Percentiles rank a stretch among this genome's conserved stretches.
Evolutionary conservation across 345 rosid genomes (phyloP).

Genomic region (Salix purpurea): DNA sequence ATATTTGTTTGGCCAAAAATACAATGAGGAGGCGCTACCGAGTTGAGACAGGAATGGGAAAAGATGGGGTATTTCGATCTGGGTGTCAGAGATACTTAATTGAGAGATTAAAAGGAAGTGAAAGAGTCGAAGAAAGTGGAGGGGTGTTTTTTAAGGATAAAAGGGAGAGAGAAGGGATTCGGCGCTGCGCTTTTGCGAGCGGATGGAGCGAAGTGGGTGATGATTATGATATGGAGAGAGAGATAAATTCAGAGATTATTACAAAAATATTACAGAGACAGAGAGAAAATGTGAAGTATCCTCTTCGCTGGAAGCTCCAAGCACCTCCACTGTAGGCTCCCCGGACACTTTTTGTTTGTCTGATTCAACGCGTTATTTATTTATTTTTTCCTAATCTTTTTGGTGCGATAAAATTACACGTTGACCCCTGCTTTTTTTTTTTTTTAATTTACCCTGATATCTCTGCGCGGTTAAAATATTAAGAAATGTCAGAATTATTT

Average conservation of each 20-base stretch:
- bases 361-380: conserved; percentile 8
- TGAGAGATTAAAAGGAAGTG: not conserved
- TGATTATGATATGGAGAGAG: not conserved
- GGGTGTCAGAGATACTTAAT: not conserved
- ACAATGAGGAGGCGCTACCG: not conserved
- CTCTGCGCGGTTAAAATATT: not conserved
- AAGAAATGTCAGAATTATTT: not conserved
- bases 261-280: not conserved
- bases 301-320: not conserved
- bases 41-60: not conserved
- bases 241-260: not conserved
- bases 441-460: not conserved
- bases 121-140: not conserved
- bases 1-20: not conserved
- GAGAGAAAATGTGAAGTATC: not conserved
- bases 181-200: conserved; percentile 5
- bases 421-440: not conserved
- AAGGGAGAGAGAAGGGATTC: not conserved
- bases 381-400: not conserved
- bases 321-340: not conserved
- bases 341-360: conserved; percentile 5
- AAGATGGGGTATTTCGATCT: conserved; percentile 3
- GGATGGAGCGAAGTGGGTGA: conserved; percentile 4
- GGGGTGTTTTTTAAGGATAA: not conserved
- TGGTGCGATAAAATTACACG: not conserved